Percentiles rank a stretch among this genome's conserved stretches.
Conservation (phyloP, 2,329 filamentous ascomycete genomes). For the Dactylellina leptospora region DNA sequence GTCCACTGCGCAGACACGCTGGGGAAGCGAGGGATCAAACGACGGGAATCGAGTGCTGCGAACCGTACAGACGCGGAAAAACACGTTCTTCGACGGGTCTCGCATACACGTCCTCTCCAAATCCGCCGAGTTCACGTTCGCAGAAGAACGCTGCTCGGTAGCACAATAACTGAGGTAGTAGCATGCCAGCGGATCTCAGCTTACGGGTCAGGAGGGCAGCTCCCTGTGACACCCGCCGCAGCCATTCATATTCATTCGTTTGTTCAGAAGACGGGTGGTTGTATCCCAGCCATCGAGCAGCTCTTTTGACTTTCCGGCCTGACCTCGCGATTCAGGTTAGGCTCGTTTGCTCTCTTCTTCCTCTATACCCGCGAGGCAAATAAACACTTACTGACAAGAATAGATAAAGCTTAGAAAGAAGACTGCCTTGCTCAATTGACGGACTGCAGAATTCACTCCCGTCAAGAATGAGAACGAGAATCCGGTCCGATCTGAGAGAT, state of each 20-base stretch:
- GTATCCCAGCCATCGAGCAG: not conserved
- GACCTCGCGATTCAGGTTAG: conserved; percentile 21
- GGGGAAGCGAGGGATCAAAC: conserved; percentile 1
- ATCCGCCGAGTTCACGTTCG: not conserved
- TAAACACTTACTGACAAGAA: too few relatives aligned
- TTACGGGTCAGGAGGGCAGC: conserved; percentile 17
- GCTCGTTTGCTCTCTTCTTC: not conserved
- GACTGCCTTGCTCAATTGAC: too few relatives aligned
- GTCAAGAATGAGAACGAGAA: not conserved
- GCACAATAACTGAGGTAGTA: not conserved
- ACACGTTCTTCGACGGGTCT: conserved; percentile 20
- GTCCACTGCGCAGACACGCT: not conserved
- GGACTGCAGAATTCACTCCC: not conserved
- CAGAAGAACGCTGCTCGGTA: not conserved
- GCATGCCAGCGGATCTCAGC: not conserved
- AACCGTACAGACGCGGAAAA: conserved; percentile 28
- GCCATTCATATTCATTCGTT: conserved; percentile 8
- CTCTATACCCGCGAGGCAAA: too few relatives aligned
- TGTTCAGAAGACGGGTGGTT: not conserved
- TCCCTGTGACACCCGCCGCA: conserved; percentile 36
- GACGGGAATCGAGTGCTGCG: conserved; percentile 2
- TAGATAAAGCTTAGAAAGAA: too few relatives aligned
- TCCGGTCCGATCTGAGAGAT: not conserved
- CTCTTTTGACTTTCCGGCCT: conserved; percentile 7
- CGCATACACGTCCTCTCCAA: not conserved